Percentiles rank a stretch among this genome's conserved stretches.
These are phyloP conservation scores for Baudoinia panamericana DNA, from an alignment of 495 filamentous ascomycete genomes.

Conservation along the genomic window DNA sequence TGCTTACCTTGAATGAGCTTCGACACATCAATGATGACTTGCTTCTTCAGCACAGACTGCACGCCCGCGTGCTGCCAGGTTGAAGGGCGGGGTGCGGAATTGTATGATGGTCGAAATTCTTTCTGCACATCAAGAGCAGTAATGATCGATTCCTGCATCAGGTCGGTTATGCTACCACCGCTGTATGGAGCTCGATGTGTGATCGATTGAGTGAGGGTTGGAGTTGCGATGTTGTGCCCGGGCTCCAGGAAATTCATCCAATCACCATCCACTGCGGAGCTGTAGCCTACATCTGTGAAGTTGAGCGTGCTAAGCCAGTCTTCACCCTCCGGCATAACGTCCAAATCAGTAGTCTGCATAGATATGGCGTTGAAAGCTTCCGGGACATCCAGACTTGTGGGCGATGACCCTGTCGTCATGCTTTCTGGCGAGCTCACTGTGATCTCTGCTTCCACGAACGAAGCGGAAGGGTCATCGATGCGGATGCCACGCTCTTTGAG, in stretches of 20 bases:
- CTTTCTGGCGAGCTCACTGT: no score
- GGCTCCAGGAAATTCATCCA: no score
- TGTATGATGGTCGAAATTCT: not conserved
- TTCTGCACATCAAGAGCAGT: not conserved
- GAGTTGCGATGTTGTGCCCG: not conserved
- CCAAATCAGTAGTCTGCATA: not conserved
- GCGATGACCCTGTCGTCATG: not conserved
- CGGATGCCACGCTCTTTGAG: slow-evolving; percentile 45
- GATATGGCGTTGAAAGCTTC: no score
- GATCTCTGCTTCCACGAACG: slow-evolving; percentile 39
- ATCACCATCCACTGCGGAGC: slow-evolving; percentile 2
- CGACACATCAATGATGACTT: slow-evolving; percentile 26
- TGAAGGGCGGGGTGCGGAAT: not conserved
- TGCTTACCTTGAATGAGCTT: slow-evolving; percentile 24
- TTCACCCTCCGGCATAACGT: slow-evolving; percentile 1
- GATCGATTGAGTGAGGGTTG: no score
- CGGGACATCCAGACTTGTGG: no score
- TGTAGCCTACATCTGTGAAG: slow-evolving; percentile 8
- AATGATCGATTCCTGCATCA: slow-evolving; percentile 5
- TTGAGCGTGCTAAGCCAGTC: not conserved
- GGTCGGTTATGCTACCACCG: not conserved
- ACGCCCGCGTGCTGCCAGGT: slow-evolving; percentile 1
- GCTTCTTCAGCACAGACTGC: slow-evolving; percentile 17
- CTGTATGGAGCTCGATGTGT: no score
- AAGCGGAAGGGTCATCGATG: slow-evolving; percentile 40